These are phyloP conservation scores for Pascua sp. DNA, from an alignment of 1,284 basidiomycete genomes.

Conservation along the genomic window DNA sequence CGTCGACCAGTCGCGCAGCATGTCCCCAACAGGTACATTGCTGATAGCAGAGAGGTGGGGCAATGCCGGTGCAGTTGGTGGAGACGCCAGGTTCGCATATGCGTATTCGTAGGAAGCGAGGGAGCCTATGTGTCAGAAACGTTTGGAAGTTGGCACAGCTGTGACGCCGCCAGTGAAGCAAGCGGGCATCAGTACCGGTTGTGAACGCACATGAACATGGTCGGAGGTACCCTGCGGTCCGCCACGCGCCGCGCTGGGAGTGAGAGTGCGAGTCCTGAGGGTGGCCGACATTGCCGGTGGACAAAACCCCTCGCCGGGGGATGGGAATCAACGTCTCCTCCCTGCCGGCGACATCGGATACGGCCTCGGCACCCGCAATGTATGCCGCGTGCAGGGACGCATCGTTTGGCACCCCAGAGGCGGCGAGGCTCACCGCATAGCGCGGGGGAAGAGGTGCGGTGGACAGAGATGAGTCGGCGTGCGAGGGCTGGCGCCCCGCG, in stretches of 20 bases:
- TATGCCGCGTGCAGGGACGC: conserved; percentile 2
- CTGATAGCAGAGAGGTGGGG: too few relatives aligned
- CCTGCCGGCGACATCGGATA: conserved; percentile 18
- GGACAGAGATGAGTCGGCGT: conserved; percentile 5
- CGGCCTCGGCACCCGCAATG: conserved; percentile 20
- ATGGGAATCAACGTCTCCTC: neutral
- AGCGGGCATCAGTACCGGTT: too few relatives aligned
- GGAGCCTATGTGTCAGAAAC: too few relatives aligned
- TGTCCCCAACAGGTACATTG: too few relatives aligned
- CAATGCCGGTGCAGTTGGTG: too few relatives aligned
- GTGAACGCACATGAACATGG: conserved; percentile 27
- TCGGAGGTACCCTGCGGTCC: conserved; percentile 25
- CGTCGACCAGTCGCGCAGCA: conserved; percentile 2
- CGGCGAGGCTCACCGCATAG: conserved; percentile 22
- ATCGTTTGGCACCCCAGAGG: conserved; percentile 2
- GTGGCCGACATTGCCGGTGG: too few relatives aligned
- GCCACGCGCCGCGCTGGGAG: conserved; percentile 16
- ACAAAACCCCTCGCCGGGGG: neutral
- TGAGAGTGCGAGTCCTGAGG: too few relatives aligned
- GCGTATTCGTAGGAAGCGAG: too few relatives aligned
- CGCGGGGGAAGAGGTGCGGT: conserved; percentile 21
- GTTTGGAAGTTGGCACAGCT: too few relatives aligned
- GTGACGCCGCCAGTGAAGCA: too few relatives aligned
- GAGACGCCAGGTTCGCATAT: neutral
- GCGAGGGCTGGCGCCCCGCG: too few relatives aligned